phyloP scores from a whole-genome alignment of 495 filamentous ascomycete genomes.

The Halenospora varia region DNA sequence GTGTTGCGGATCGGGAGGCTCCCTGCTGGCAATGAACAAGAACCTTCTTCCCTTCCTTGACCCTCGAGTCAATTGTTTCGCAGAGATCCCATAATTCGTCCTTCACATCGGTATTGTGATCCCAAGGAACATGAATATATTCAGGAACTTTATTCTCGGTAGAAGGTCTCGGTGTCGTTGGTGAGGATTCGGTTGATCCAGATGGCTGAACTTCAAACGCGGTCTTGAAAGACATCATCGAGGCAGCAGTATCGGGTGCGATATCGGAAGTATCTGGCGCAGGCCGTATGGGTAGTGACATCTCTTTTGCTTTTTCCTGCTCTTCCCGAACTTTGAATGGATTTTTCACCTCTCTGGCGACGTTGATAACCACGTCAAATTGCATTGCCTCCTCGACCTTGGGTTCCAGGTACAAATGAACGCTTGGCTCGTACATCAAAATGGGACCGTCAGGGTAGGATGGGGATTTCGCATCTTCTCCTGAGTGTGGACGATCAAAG shows the following conservation, averaged over 20 bases:
- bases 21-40: conserved; percentile 95
- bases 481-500: conserved; percentile 44
- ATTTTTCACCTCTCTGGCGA: conserved; percentile 89
- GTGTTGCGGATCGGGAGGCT: conserved; percentile 90
- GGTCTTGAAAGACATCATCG: conserved; percentile 66
- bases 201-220: conserved; percentile 57
- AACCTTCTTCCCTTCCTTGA: conserved; percentile 77
- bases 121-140: conserved; percentile 95
- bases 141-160: conserved; percentile 59
- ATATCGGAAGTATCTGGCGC: conserved; percentile 40
- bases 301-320: conserved; percentile 20
- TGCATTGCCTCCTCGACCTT: conserved; percentile 76
- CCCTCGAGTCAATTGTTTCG: conserved; percentile 76
- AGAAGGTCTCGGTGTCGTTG: conserved; percentile 55
- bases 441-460: conserved; percentile 92
- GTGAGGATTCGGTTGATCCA: conserved; percentile 35
- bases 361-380: conserved; percentile 93
- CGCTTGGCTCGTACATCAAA: conserved; percentile 87
- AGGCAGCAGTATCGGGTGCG: conserved; percentile 66
- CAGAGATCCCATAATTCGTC: conserved; percentile 82
- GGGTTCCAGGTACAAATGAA: conserved; percentile 89
- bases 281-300: conserved; percentile 1
- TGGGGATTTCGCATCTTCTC: conserved; percentile 77
- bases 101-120: conserved; percentile 95
- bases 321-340: conserved; percentile 58